A percentile compares a stretch with the other conserved stretches of the same genome.
Conservation (phyloP, 257 asterid species). For the Salvia rosmarinus region DNA sequence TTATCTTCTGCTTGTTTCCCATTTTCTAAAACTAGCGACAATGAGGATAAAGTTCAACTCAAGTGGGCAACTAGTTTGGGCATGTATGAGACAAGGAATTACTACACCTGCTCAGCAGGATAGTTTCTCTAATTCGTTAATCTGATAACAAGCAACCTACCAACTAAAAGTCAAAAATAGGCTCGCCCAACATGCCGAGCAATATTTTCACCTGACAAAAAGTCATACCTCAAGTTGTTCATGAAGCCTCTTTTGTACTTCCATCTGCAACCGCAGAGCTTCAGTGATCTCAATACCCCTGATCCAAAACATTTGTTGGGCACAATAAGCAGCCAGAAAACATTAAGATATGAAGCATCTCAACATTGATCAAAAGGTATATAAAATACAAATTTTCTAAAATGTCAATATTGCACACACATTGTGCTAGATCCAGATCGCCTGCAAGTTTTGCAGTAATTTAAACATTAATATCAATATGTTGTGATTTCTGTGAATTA, state of each 20-base stretch:
- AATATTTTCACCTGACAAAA: conserved; percentile 21
- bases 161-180: not conserved
- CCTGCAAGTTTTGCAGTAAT: conserved; percentile 20
- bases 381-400: not conserved
- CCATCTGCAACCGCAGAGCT: conserved; percentile 91
- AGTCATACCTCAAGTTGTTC: conserved; percentile 88
- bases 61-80: conserved; percentile 16
- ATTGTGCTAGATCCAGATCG: not conserved
- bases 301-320: conserved; percentile 32
- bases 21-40: not conserved
- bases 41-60: not conserved
- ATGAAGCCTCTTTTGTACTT: conserved; percentile 96
- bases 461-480: conserved; percentile 19
- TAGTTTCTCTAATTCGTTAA: conserved; percentile 1
- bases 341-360: not conserved
- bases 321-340: conserved; percentile 28
- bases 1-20: not conserved
- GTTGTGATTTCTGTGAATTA: not conserved
- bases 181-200: not conserved
- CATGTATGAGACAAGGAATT: not conserved
- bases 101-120: not conserved
- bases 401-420: not conserved
- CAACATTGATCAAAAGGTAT: not conserved
- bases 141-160: conserved; percentile 1
- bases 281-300: conserved; percentile 95